Conservation (phyloP, 2,329 filamentous ascomycete species). For the Aspergillus sp. region DNA sequence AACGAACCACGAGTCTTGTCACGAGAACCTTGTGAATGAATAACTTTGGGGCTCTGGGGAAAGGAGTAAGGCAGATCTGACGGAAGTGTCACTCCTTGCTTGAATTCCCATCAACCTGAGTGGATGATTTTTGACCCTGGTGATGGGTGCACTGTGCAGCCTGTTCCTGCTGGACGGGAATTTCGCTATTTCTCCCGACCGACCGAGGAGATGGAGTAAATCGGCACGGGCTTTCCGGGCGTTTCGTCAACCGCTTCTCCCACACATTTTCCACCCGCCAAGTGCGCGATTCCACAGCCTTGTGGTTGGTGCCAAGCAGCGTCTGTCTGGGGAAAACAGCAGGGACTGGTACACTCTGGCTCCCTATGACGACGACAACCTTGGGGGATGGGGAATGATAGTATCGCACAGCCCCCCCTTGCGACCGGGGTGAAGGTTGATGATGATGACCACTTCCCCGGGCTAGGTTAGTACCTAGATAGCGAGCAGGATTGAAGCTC, state of each 20-base stretch:
- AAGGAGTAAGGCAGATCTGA: background rate
- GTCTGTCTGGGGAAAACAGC: slow-evolving; percentile 5
- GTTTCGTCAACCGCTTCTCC: slow-evolving; percentile 3
- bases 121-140: background rate
- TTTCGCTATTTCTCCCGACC: background rate
- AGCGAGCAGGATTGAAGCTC: background rate
- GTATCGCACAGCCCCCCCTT: slow-evolving; percentile 6
- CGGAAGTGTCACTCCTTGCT: background rate
- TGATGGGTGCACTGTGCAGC: background rate
- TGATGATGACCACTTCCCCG: background rate
- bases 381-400: background rate
- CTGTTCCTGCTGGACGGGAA: background rate
- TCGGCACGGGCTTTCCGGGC: slow-evolving; percentile 9
- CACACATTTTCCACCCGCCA: background rate
- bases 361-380: background rate
- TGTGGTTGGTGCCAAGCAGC: slow-evolving; percentile 3
- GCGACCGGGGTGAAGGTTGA: slow-evolving; percentile 2
- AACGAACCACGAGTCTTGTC: background rate
- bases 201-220: slow-evolving; percentile 2
- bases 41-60: background rate
- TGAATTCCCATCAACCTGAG: background rate
- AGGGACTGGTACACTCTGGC: background rate
- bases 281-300: slow-evolving; percentile 2
- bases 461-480: background rate
- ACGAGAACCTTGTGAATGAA: background rate